Evolutionary conservation across 2,329 filamentous ascomycete species (phyloP), one percentile per base, ranked within the genome.

Genomic region (Leptographium wingfieldii): DNA sequence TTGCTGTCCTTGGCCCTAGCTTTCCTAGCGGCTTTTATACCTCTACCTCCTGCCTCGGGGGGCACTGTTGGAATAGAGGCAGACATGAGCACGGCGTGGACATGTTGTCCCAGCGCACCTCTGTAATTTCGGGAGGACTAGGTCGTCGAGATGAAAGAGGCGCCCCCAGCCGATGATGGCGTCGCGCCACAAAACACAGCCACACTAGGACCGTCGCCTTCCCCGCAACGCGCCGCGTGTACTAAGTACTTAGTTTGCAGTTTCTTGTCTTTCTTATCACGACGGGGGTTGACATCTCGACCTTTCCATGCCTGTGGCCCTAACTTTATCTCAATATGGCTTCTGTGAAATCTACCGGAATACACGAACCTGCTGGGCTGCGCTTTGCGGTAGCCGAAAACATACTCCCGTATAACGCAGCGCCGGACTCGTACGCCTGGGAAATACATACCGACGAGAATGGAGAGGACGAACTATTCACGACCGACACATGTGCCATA

Each of bases 361-460:
- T 96, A 69, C 92, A 97, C 77, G 85, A 88, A 75, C 92, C 95
- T 62, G 83, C 88, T 63, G 91, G 87, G 65, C 79, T 97, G 64
- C 84, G 83, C 63, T 90, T 94, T 76, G 85, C 95, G 64, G 81
- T 96, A 66, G 80, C 86, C 66, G 92, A 97, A 73, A 81, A 84
- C 61, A 80, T 95, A 49, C 77, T 97, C 2, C 82, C 86, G 22
- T 72, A 80, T 54, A 81, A 94, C 63, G 82, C 88, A 3, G 73
- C 82, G 22, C 73, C 81, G 31, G 78, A 82, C 40, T 79, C 80
- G 5, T 97, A 95, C 71, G 77, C 76, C 61, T 97, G 94, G 92
- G 81, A 88, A 40, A 85, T 86, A 43, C 74, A 68, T 46, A 74
- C 71, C 31, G 75, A 78, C 61, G 68, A 62, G 51, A 70, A 76